A percentile compares a stretch with the other conserved stretches of the same genome.
Evolutionary conservation across 2,329 filamentous ascomycete genomes (phyloP).

Genomic region (Lasiodiplodia hormozganensis): DNA sequence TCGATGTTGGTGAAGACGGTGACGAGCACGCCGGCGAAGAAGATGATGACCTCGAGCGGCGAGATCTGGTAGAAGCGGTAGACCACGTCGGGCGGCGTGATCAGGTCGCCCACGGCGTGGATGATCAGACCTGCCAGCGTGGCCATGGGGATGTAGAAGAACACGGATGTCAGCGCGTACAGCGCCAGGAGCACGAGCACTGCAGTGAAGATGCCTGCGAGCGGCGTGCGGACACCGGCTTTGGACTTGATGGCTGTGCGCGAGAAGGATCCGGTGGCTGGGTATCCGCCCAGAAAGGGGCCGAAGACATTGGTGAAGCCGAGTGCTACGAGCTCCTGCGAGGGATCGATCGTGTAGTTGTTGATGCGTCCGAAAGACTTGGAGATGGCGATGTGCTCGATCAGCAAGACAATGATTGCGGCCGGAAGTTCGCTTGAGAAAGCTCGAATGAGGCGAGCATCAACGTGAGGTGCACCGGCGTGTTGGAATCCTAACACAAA

Average conservation of each 20-base stretch:
- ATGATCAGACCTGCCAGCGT: slow-evolving; percentile 87
- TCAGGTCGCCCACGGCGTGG: slow-evolving; percentile 87
- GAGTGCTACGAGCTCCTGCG: slow-evolving; percentile 92
- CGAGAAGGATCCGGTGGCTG: slow-evolving; percentile 91
- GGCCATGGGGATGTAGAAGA: slow-evolving; percentile 88
- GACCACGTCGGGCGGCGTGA: slow-evolving; percentile 85
- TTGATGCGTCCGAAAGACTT: slow-evolving; percentile 93
- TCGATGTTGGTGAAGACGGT: slow-evolving; percentile 87
- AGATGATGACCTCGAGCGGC: slow-evolving; percentile 85
- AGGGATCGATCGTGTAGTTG: slow-evolving; percentile 91
- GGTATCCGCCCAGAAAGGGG: slow-evolving; percentile 86
- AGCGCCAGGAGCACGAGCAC: slow-evolving; percentile 83
- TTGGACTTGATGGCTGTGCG: slow-evolving; percentile 95
- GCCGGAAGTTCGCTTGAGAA: slow-evolving; percentile 78
- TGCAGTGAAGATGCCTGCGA: slow-evolving; percentile 86
- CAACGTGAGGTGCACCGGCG: slow-evolving; percentile 72
- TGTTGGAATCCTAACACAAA: slow-evolving; percentile 72
- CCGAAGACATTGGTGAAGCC: slow-evolving; percentile 86
- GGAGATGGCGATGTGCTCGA: slow-evolving; percentile 94
- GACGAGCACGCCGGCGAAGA: slow-evolving; percentile 86
- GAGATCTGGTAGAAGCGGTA: slow-evolving; percentile 94
- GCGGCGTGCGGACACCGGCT: slow-evolving; percentile 86
- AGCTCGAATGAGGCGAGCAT: slow-evolving; percentile 67
- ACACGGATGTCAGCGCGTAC: slow-evolving; percentile 83
- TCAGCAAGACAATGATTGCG: slow-evolving; percentile 85